Percentiles rank a stretch among this genome's conserved stretches.
Evolutionary conservation across 805 yeast species (phyloP).

Genomic region (Cyberlindnera americana): DNA sequence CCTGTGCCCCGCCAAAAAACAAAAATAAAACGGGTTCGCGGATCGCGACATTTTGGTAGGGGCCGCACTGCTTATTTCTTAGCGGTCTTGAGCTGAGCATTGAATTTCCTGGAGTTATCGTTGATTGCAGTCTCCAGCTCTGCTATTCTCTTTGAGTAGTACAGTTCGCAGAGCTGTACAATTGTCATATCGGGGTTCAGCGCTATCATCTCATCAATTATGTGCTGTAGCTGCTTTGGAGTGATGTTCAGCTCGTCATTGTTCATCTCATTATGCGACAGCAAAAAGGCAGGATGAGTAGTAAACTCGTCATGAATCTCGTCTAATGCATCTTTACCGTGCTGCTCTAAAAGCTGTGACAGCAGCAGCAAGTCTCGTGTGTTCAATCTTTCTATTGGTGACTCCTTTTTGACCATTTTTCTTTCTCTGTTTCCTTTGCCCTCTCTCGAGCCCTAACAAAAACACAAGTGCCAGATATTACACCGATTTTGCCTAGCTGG

Average conservation of each 20-base stretch:
- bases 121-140: constrained; percentile 17
- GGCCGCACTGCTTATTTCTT: background rate
- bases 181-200: constrained; percentile 12
- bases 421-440: background rate
- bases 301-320: constrained; percentile 15
- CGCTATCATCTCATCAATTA: constrained; percentile 5
- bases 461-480: background rate
- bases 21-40: background rate
- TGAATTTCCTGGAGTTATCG: constrained; percentile 12
- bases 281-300: constrained; percentile 21
- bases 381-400: constrained; percentile 15
- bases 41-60: background rate
- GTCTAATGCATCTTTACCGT: constrained; percentile 14
- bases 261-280: constrained; percentile 25
- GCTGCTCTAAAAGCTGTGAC: constrained; percentile 23
- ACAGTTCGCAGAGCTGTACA: constrained; percentile 23
- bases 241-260: constrained; percentile 11
- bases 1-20: background rate
- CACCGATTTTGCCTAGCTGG: background rate
- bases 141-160: constrained; percentile 15
- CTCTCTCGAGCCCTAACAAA: no score
- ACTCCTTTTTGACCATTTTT: constrained; percentile 8
- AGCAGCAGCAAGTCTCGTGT: constrained; percentile 24
- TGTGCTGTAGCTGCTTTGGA: constrained; percentile 2
- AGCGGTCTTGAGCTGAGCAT: background rate